Base-by-base conservation (phyloP, 192 early-diverging fungal species). In the Dimargaris xerosporica region DNA sequence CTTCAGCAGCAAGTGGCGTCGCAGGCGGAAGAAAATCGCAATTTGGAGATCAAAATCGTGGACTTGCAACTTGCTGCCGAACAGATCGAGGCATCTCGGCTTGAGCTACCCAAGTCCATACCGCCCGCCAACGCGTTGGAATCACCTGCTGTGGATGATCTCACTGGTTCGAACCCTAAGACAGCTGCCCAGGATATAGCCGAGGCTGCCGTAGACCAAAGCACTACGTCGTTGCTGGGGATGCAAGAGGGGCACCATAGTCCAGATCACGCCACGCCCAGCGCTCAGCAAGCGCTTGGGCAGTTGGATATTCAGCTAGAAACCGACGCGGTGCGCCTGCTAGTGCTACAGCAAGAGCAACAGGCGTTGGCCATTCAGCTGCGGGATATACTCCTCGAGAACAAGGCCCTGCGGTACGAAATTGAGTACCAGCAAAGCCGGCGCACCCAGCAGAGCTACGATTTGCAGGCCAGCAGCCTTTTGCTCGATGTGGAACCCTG, bases 341-440 rank as follows among this genome's bases (percentile, higher is more conserved):
- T 25, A 5, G 26, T 26, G 11, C 12, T 53, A 26, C 52, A 23
- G 39, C 34, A 30, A 5, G 58, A 60, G 43, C 34, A 60, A 17
- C 58, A 26, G 11, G 41, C 42, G 4, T 41, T 60, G 31, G 31
- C 58, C 58, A 17, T 60, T 16, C 58, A n/a, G 21, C 39, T 60
- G 13, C 34, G 58, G 39, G 58, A 60, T 43, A 13, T 60, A 7
- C 41, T 60, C 0, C 43, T 60, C 6, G 58, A 60, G 39, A 60
- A 60, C 42, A 30, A 44, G 39, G 58, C 58, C n/a, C 9, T 60
- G 16, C 56, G 34, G 56, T 59, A 43, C 42, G 56, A 59, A 31
- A 59, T 59, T 59, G 56, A 59, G 17, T 25, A 59, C 56, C 56
- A 59, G 23, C 29, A 16, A 19, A 25, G 23, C 29, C 12, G 16